Evolutionary conservation across 2,329 filamentous ascomycete species (phyloP), one percentile per base, ranked within the genome.

Genomic region (Phialemonium atrogriseum): DNA sequence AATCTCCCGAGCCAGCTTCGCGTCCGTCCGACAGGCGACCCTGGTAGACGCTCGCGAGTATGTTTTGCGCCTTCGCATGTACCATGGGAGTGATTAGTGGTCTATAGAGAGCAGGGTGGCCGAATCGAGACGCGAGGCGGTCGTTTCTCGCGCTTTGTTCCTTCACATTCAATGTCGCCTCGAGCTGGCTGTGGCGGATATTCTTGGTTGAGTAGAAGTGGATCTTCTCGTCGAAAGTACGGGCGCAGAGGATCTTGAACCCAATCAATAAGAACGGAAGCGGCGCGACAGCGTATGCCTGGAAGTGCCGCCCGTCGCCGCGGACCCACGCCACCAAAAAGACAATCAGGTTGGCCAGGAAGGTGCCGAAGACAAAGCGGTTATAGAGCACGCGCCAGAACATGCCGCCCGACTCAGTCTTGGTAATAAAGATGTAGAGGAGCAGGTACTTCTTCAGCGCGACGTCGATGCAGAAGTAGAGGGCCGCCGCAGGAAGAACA

Each of bases 41-140:
- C 15, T 78, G 78, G 54, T 95, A 95, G 30, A 98, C 70, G 25
- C 83, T 76, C n/a, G 81, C 80, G 8, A 98, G 70, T 24, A 91
- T 70, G 37, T 91, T 87, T 48, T 91, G 84, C 3, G 86, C 85
- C 57, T 84, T 94, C 33, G 85, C 82, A 47, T 93, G 82, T 4
- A 96, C 89, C 88, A 96, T 95, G 3, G 89, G 89, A 0, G 87
- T 94, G 46, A 89, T 88, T 13, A 96, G 69, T 4, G 84, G 81
- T 55, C 83, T 84, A 64, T 91, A 94, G 11, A 96, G 68, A 5
- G 84, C 87, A 2, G 89, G 91, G 52, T 98, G 86, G 2, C 87
- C 88, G 51, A 95, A 98, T 16, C 84, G 73, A 15, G 77, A 77
- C 37, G 73, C 81, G 34, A 87, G 72, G 47, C 73, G 81, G 55